phyloP scores from a whole-genome alignment of 495 filamentous ascomycete species.

The Podospora sp. region DNA sequence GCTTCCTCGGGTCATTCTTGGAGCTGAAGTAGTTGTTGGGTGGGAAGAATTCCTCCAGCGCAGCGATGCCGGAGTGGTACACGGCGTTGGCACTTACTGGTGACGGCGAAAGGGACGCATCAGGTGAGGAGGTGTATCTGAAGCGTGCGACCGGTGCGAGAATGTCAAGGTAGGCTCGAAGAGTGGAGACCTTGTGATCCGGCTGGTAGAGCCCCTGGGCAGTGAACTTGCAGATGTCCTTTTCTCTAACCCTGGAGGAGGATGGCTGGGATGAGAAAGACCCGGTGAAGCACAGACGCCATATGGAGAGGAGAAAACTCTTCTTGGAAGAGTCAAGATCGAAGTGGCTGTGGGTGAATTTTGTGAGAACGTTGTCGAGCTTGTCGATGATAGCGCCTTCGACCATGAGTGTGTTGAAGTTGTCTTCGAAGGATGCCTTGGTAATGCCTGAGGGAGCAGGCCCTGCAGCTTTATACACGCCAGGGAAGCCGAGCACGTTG shows the following conservation, averaged over 20 bases:
- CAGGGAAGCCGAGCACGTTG: conserved; percentile 16
- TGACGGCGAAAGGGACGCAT: background rate
- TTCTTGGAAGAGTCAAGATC: conserved; percentile 19
- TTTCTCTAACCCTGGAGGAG: conserved; percentile 3
- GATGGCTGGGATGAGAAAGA: background rate
- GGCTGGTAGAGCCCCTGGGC: conserved; percentile 20
- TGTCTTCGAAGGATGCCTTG: conserved; percentile 17
- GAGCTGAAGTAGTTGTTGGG: conserved; percentile 7
- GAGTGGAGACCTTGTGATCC: background rate
- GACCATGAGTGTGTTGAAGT: conserved; percentile 15
- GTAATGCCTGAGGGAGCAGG: conserved; percentile 11
- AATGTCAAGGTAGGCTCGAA: conserved; percentile 19
- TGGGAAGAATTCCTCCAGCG: conserved; percentile 13
- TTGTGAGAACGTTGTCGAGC: conserved; percentile 15
- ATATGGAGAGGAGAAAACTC: conserved; percentile 15
- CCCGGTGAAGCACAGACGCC: conserved; percentile 14
- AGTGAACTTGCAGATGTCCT: conserved; percentile 16
- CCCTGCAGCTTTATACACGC: conserved; percentile 17
- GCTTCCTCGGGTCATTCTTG: conserved; percentile 21
- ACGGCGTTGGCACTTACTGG: conserved; percentile 2
- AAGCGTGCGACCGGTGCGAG: conserved; percentile 19
- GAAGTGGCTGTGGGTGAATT: conserved; percentile 19
- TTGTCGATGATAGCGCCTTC: conserved; percentile 15
- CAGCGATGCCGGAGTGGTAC: conserved; percentile 15
- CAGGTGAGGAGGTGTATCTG: conserved; percentile 6